phyloP scores from a whole-genome alignment of 495 filamentous ascomycete species.

The Hypoxylon subgilvum region DNA sequence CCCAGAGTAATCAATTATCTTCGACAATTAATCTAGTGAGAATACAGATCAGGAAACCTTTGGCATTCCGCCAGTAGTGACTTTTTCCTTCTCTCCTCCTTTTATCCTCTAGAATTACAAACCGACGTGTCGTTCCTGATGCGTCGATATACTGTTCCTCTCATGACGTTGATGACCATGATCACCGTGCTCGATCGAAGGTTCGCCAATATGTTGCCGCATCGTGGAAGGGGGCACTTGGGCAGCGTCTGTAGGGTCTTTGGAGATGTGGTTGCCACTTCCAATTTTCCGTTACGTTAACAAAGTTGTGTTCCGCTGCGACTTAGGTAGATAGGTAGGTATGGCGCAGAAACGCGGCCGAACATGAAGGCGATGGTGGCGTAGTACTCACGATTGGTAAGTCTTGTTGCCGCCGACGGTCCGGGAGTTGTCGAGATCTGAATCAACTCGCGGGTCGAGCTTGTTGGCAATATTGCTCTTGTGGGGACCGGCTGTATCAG shows the following conservation, averaged over 20 bases:
- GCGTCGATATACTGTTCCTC: conserved; percentile 45
- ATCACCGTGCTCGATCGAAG: conserved; percentile 47
- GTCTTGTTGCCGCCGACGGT: conserved; percentile 56
- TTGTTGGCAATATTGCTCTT: conserved; percentile 60
- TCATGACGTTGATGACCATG: conserved; percentile 42
- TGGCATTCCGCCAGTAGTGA: too few species aligned
- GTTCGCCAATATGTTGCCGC: conserved; percentile 45
- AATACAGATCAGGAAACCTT: background rate
- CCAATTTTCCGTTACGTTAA: conserved; percentile 17
- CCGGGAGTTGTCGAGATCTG: conserved; percentile 52
- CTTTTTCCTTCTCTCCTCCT: conserved; percentile 5
- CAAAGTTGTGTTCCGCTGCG: background rate
- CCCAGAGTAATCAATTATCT: too few species aligned
- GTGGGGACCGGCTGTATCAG: conserved; percentile 60
- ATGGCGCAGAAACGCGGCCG: background rate
- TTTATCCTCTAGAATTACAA: conserved; percentile 37
- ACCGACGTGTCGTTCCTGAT: conserved; percentile 50
- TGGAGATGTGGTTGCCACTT: conserved; percentile 15
- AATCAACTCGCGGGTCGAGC: conserved; percentile 61
- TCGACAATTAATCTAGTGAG: background rate
- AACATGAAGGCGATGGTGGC: conserved; percentile 5
- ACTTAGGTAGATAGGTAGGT: too few species aligned
- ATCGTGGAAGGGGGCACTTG: conserved; percentile 57
- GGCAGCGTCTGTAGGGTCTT: conserved; percentile 54
- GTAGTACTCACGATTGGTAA: conserved; percentile 55